Evolutionary conservation across 164 flowering plant genomes (phyloP).

Genomic region (Brasenia schreberi): DNA sequence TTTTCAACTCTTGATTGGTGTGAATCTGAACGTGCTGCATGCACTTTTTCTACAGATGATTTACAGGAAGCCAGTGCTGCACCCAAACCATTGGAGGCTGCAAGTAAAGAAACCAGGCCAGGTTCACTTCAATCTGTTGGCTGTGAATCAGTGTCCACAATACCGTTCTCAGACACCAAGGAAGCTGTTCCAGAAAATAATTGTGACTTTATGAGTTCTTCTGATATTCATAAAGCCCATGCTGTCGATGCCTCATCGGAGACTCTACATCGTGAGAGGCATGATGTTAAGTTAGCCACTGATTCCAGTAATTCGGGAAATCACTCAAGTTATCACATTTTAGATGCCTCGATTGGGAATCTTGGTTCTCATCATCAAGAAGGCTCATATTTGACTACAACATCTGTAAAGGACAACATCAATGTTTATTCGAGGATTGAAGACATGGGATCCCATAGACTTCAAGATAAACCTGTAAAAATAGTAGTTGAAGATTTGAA

Average conservation of each 20-base stretch:
- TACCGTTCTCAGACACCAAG: background rate
- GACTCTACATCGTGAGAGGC: background rate
- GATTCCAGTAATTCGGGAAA: constrained; percentile 6
- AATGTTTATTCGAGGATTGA: background rate
- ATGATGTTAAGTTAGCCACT: background rate
- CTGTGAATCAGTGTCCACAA: background rate
- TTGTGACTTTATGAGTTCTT: background rate
- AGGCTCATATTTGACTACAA: background rate
- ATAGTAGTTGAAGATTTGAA: no score
- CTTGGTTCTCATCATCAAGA: constrained; percentile 7
- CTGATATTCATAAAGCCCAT: background rate
- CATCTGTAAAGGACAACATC: background rate
- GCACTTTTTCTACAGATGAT: background rate
- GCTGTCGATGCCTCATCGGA: background rate
- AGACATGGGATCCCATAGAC: background rate
- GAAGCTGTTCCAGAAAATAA: background rate
- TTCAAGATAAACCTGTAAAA: background rate
- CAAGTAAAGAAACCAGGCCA: background rate
- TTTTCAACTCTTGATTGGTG: background rate
- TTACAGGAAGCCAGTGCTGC: background rate
- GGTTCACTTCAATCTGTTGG: background rate
- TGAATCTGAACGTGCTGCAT: background rate
- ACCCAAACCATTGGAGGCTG: background rate
- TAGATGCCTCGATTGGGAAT: constrained; percentile 7
- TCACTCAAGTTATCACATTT: constrained; percentile 4